These are phyloP conservation scores for Cystobasidium pallidum DNA, from an alignment of 1,284 basidiomycete species.

Conservation along the genomic window DNA sequence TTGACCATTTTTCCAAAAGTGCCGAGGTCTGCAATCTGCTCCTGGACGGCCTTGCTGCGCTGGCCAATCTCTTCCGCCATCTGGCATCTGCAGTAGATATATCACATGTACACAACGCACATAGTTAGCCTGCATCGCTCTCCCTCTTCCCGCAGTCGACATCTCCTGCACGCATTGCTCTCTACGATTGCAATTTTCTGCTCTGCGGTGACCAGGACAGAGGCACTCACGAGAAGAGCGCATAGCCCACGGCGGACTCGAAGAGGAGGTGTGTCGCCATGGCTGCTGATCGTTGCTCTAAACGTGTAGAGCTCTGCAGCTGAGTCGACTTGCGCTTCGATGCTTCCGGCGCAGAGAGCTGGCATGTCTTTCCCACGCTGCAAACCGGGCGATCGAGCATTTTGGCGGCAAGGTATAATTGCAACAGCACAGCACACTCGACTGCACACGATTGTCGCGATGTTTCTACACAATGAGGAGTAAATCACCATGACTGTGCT, in stretches of 20 bases:
- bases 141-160: background rate
- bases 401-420: background rate
- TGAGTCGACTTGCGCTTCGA: background rate
- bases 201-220: background rate
- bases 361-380: background rate
- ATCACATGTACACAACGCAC: background rate
- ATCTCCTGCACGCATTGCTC: background rate
- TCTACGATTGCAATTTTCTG: constrained; percentile 25
- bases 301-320: background rate
- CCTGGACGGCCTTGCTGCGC: constrained; percentile 69
- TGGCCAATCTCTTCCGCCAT: constrained; percentile 76
- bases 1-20: constrained; percentile 95
- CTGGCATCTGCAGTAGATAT: constrained; percentile 18
- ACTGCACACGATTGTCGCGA: too few species aligned
- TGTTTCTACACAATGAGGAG: too few species aligned
- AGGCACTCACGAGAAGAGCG: constrained; percentile 72
- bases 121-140: background rate
- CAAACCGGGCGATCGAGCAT: background rate
- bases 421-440: too few species aligned
- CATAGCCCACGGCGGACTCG: constrained; percentile 94
- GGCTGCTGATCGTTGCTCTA: background rate
- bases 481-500: too few species aligned
- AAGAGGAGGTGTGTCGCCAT: constrained; percentile 73
- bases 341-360: background rate
- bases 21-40: constrained; percentile 77